A percentile compares a stretch with the other conserved stretches of the same genome.
Evolutionary conservation across 2,329 filamentous ascomycete species (phyloP).

Genomic region (Macrophomina phaseolina): DNA sequence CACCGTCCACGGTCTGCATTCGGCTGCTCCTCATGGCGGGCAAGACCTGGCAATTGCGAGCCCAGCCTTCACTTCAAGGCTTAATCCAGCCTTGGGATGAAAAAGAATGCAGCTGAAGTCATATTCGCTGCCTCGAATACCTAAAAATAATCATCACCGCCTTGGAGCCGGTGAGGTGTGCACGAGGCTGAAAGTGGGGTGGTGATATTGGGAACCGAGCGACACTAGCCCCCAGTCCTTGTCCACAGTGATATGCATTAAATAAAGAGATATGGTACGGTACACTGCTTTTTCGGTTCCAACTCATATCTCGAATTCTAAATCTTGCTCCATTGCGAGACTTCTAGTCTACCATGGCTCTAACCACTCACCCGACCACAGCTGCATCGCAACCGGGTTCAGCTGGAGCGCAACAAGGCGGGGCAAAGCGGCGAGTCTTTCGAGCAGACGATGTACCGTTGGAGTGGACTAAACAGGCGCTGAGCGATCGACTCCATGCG

Average conservation of each 20-base stretch:
- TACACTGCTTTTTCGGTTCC: background rate
- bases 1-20: constrained; percentile 4
- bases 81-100: background rate
- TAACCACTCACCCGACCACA: background rate
- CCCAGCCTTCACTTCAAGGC: background rate
- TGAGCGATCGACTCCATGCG: background rate
- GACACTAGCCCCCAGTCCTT: background rate
- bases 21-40: background rate
- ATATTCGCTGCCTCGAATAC: background rate
- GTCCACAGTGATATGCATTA: background rate
- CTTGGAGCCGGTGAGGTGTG: background rate
- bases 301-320: background rate
- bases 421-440: background rate
- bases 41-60: background rate
- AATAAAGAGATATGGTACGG: background rate
- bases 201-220: background rate
- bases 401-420: background rate
- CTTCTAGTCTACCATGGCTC: background rate
- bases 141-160: background rate
- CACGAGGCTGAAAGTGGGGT: background rate
- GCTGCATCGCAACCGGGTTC: background rate
- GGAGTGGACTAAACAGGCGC: background rate
- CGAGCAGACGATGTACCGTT: background rate
- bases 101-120: background rate
- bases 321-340: background rate